These are phyloP conservation scores for Avena insularis DNA, from an alignment of 176 grass and related monocot species.

Conservation along the genomic window DNA sequence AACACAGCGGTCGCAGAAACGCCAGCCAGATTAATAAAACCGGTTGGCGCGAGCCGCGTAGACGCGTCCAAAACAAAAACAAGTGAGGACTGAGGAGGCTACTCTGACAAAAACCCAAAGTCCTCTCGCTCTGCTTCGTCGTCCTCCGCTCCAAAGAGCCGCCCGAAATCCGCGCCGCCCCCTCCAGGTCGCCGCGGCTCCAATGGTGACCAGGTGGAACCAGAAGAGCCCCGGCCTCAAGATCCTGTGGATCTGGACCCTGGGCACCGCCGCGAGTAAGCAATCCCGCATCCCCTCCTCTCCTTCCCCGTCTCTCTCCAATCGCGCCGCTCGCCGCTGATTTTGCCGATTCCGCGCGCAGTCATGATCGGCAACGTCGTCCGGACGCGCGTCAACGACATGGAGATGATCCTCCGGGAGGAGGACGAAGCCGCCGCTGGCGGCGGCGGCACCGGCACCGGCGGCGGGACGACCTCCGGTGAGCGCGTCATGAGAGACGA, in stretches of 20 bases:
- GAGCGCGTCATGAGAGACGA: constrained; percentile 72
- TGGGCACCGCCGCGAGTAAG: constrained; percentile 78
- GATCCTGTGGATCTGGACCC: constrained; percentile 94
- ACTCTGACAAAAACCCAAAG: background rate
- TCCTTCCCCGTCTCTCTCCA: background rate
- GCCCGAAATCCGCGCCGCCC: background rate
- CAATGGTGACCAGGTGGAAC: constrained; percentile 88
- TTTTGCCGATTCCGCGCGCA: constrained; percentile 35
- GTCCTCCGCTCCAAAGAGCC: background rate
- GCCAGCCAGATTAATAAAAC: too few species aligned
- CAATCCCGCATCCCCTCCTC: background rate
- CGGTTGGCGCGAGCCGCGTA: too few species aligned
- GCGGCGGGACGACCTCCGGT: background rate
- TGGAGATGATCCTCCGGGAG: constrained; percentile 69
- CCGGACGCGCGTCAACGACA: constrained; percentile 70
- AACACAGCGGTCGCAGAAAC: too few species aligned
- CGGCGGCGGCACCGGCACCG: background rate
- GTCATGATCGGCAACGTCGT: constrained; percentile 68
- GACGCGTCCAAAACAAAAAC: too few species aligned
- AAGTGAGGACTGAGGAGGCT: background rate
- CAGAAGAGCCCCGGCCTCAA: constrained; percentile 94
- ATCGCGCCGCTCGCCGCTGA: background rate
- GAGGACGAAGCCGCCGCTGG: constrained; percentile 46
- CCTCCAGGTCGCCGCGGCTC: background rate
- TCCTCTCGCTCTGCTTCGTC: background rate